Base-by-base conservation (phyloP, 371 early-diverging fungal genomes). In the Mortierella polycephala region DNA sequence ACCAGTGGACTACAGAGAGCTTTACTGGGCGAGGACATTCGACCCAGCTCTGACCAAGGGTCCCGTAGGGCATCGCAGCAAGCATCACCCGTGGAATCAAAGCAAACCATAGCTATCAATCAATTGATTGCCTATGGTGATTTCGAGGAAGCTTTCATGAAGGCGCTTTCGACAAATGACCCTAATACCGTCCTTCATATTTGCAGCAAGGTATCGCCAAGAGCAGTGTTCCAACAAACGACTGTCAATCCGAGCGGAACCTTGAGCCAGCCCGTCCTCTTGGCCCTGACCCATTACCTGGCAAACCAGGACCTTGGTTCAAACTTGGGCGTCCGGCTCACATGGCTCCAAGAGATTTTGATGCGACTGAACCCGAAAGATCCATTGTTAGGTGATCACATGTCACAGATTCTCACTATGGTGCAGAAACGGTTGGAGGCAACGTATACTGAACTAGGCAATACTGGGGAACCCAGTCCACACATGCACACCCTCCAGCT, bases 311-410 rank as follows among this genome's bases (percentile, higher is more conserved):
- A 76, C 20, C 46, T 71, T 30, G 47, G 58, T 23, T 68, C 67
- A 45, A 64, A 69, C 57, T 44, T 79, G 60, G 67, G 73, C 4
- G 62, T 69, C 50, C 64, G 62, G 16, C 57, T 79, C 42, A 59
- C 80, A 13, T 79, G 80, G 80, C 60, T 79, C 6, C 80, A 79
- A 44, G 80, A 79, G 60, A 51, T 65, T 53, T 39, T 79, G 63
- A 40, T 61, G 55, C 80, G 74, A 6, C 40, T 79, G 60, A 49
- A 79, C 45, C 50, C 67, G 20, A 72, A 73, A 49, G 70, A 79
- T 40, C 67, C 73, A 10, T 9, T 66, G 58, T 30, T 73, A 5
- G 58, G 73, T 18, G 67, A 72, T 1, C 80, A 72, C 45, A 67
- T 79, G 62, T 20, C 57, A 37, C 54, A 57, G 37, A 79, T 79